Base-by-base conservation (phyloP, 169 alveolate species). In the Plasmodium knowlesi region DNA sequence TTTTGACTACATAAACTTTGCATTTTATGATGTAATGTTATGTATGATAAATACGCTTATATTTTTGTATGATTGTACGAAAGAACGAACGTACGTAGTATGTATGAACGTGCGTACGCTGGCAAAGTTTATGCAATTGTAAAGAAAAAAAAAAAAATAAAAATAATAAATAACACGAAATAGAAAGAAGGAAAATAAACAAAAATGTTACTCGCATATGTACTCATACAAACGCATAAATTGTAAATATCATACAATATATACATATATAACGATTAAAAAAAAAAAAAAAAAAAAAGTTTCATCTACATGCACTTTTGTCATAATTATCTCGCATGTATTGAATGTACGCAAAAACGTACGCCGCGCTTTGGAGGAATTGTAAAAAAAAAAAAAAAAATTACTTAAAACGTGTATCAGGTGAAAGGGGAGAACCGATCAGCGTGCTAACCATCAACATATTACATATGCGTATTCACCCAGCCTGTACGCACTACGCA, bases 301-400 rank as follows among this genome's bases (percentile, higher is more conserved):
- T 83, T 83, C 83, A 83, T 83, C 83, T 83, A 83, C 92, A 83
- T 83, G 92, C 92, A 83, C 32, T 83, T 71, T 28, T 37, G 19
- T 70, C 73, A 34, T 37, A 67, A 70, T 53, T 83, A 70, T 70
- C 71, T n/a, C 28, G 41, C 39, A 83, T 32, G 28, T 41, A 83
- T 12, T 12, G 32, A 22, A 79, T 67, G 54, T 16, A 50, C 61
- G 61, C 61, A 50, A 50, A 50, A 50, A 50, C 22, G 22, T 50
- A 50, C 25, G 82, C 71, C 41, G 71, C 84, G 84, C 30, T 61
- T 41, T 83, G 34, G 43, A 28, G 54, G 28, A 70, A 39, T 41
- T 83, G 34, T 70, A 34, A 43, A 70, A 83, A 70, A 72, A 70
- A 83, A 70, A 72, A 72, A 83, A 67, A 72, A 70, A 43, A 34